Evolutionary conservation across 257 asterid genomes (phyloP).

Genomic region (Eustoma russellianum): DNA sequence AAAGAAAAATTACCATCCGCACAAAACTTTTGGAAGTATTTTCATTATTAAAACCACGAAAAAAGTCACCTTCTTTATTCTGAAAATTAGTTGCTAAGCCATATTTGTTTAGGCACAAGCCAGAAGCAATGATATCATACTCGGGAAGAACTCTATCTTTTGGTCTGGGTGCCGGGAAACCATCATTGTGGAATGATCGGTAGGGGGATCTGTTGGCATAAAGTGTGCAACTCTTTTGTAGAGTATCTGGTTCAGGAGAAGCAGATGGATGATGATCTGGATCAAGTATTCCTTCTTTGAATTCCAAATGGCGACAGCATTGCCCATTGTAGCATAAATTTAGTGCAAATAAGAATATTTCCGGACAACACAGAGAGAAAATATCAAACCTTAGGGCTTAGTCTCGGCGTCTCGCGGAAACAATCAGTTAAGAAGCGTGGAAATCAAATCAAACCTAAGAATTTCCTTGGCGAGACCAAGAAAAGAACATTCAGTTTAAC

Average conservation of each 20-base stretch:
- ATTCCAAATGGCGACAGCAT: constrained; percentile 24
- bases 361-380: constrained; percentile 12
- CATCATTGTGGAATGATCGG: constrained; percentile 16
- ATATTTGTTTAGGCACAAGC: constrained; percentile 15
- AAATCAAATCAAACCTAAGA: constrained; percentile 60
- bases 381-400: constrained; percentile 37
- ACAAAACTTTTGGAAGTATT: constrained; percentile 9
- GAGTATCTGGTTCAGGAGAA: constrained; percentile 17
- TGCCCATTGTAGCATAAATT: constrained; percentile 9
- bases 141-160: constrained; percentile 22
- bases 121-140: constrained; percentile 20
- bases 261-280: constrained; percentile 21
- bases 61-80: constrained; percentile 17
- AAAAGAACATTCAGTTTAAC: constrained; percentile 6
- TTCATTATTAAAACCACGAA: constrained; percentile 15
- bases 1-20: constrained; percentile 23
- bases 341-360: background rate
- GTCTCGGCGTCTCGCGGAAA: constrained; percentile 29
- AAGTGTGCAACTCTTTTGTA: constrained; percentile 23
- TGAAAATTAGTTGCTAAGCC: constrained; percentile 17
- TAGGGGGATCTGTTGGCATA: constrained; percentile 11
- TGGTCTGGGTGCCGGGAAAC: constrained; percentile 18
- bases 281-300: constrained; percentile 20
- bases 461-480: constrained; percentile 16
- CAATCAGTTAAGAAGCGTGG: constrained; percentile 45